Evolutionary conservation across 768 basidiomycete species (phyloP), one percentile per base, ranked within the genome.

Genomic region (Amanita muscaria): DNA sequence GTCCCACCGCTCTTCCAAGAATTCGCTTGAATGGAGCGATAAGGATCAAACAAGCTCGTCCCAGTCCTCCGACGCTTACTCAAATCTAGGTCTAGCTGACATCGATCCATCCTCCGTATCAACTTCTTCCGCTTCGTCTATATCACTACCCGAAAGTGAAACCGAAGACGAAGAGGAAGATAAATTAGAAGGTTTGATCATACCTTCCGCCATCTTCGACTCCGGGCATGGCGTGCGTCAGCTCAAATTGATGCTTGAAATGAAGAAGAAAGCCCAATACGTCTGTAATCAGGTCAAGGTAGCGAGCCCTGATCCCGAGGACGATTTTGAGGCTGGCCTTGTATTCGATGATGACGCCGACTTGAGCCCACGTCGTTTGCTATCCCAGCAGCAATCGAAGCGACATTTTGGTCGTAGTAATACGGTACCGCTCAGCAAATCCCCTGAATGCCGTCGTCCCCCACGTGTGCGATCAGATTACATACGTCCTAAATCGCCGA

Each of bases 1-100:
- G 15, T 77, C 71, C 51, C 84, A 88, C 56, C 79, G 83, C 41
- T 74, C 83, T 7, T 89, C 88, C 46, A 89, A 89, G 66, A 78
- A 76, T 40, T 88, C 88, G 1, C 70, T 90, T 21, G 87, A 88
- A 64, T 89, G 87, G 85, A 70, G 83, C 23, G 87, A 89, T 64
- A 85, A 77, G 58, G 85, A 90, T 55, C 77, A 84, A 35, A 84
- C 88, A 1, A 79, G 75, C 4, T 87, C 86, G 5, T 87, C 86
- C 11, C 84, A 86, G 56, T 89, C 87, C n/a, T 90, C 88, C 18
- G 88, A 90, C 59, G 77, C 84, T 7, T 88, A 86, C 54, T 88
- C 88, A 31, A 74, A 80, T 16, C 73, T 90, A 27, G 82, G 86
- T 40, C 82, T 89, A 51, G 77, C 78, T 32, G 80, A 80, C 51